A percentile compares a stretch with the other conserved stretches of the same genome.
These are phyloP conservation scores for Allium cepa DNA, from an alignment of 106 monocot genomes.

Conservation along the genomic window DNA sequence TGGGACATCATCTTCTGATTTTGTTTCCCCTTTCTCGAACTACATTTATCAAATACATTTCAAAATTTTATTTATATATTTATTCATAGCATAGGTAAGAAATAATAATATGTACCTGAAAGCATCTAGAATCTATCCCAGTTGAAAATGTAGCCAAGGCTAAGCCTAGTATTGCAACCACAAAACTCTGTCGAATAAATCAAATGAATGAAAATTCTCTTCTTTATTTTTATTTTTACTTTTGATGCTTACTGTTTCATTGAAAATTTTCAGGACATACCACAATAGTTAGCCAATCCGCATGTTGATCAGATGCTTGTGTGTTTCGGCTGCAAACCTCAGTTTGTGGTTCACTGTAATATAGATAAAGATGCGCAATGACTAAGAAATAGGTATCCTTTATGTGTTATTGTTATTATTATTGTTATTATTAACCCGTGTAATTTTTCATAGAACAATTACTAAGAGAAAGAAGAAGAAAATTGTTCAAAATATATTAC, in stretches of 20 bases:
- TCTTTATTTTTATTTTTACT: not conserved
- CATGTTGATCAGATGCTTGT: conserved; percentile 19
- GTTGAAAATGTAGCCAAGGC: conserved; percentile 88
- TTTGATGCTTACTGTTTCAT: not conserved
- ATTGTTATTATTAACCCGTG: too few species aligned
- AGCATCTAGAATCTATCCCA: conserved; percentile 65
- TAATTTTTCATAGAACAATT: too few species aligned
- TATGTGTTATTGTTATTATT: too few species aligned
- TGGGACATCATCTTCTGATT: conserved; percentile 64
- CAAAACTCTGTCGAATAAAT: conserved; percentile 58
- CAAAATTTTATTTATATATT: too few species aligned
- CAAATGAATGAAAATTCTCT: not conserved
- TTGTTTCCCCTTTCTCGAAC: conserved; percentile 27
- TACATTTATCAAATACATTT: not conserved
- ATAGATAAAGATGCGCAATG: too few species aligned
- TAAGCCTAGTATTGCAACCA: conserved; percentile 67
- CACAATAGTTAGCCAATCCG: conserved; percentile 62
- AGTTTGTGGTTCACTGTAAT: conserved; percentile 68
- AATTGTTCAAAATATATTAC: conserved; percentile 5
- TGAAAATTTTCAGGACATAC: conserved; percentile 15
- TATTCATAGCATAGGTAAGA: too few species aligned
- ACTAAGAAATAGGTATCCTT: too few species aligned
- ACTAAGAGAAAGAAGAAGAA: not conserved
- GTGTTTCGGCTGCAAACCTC: conserved; percentile 60
- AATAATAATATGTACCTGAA: conserved; percentile 42